Evolutionary conservation across 2,329 filamentous ascomycete genomes (phyloP).

Genomic region (Neophaeococcomyces aloes): DNA sequence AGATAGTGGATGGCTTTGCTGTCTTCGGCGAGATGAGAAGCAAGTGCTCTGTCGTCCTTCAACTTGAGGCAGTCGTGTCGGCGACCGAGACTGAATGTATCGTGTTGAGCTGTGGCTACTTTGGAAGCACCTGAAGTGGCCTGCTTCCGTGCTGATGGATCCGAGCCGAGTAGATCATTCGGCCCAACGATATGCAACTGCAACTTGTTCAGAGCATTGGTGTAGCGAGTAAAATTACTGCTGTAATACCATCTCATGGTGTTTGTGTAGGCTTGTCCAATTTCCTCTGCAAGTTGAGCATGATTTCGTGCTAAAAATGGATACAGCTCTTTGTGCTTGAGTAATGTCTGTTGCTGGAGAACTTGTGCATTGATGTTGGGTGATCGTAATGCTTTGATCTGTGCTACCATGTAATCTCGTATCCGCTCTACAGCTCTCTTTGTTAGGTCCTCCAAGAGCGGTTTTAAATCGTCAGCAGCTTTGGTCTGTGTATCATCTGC

Average conservation of each 20-base stretch:
- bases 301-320: constrained; percentile 76
- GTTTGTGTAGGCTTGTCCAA: constrained; percentile 87
- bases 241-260: constrained; percentile 99
- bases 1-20: constrained; percentile 76
- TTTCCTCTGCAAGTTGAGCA: constrained; percentile 73
- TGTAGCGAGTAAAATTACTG: constrained; percentile 82
- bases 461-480: constrained; percentile 71
- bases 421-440: constrained; percentile 79
- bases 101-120: constrained; percentile 45
- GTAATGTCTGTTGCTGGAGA: constrained; percentile 84
- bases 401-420: constrained; percentile 83
- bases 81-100: constrained; percentile 80
- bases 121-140: constrained; percentile 32
- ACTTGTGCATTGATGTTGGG: constrained; percentile 96
- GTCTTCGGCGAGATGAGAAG: constrained; percentile 85
- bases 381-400: constrained; percentile 87
- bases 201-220: constrained; percentile 70
- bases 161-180: constrained; percentile 70
- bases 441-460: constrained; percentile 72
- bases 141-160: constrained; percentile 56
- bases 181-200: constrained; percentile 75
- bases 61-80: constrained; percentile 72
- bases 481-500: constrained; percentile 56
- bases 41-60: constrained; percentile 62
- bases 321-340: constrained; percentile 80